Percentiles rank a stretch among this genome's conserved stretches.
Conservation (phyloP, 805 yeast genomes). For the Yarrowia sp. region DNA sequence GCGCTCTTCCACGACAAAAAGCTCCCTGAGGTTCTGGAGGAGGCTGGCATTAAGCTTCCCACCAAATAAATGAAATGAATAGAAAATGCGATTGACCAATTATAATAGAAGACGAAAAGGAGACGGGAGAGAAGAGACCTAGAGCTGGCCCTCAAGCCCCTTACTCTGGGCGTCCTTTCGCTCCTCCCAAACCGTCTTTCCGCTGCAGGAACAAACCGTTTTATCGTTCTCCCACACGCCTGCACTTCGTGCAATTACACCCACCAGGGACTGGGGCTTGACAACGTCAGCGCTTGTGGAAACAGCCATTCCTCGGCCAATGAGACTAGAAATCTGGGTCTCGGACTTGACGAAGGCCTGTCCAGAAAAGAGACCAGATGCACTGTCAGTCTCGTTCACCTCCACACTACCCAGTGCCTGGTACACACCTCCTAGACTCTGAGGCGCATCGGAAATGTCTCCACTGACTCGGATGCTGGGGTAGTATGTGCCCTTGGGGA, state of each 20-base stretch:
- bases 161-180: slow-evolving; percentile 65
- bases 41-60: slow-evolving; percentile 15
- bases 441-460: slow-evolving; percentile 56
- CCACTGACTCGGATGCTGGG: slow-evolving; percentile 71
- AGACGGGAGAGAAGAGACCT: neutral
- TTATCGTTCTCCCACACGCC: slow-evolving; percentile 97
- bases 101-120: neutral
- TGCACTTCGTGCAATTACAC: slow-evolving; percentile 93
- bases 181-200: slow-evolving; percentile 96
- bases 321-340: slow-evolving; percentile 54
- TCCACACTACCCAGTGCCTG: slow-evolving; percentile 39
- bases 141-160: slow-evolving; percentile 42
- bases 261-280: slow-evolving; percentile 47
- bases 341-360: slow-evolving; percentile 46
- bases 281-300: slow-evolving; percentile 31
- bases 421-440: slow-evolving; percentile 36
- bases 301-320: slow-evolving; percentile 58
- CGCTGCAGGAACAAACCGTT: slow-evolving; percentile 89
- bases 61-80: neutral
- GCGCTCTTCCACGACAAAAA: slow-evolving; percentile 28
- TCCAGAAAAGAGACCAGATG: slow-evolving; percentile 29
- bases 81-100: neutral
- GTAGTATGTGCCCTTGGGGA: slow-evolving; percentile 60
- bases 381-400: slow-evolving; percentile 26
- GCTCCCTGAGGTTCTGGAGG: slow-evolving; percentile 4